Base-by-base conservation (phyloP, 345 rosid species). In the Lepidium sativum region DNA sequence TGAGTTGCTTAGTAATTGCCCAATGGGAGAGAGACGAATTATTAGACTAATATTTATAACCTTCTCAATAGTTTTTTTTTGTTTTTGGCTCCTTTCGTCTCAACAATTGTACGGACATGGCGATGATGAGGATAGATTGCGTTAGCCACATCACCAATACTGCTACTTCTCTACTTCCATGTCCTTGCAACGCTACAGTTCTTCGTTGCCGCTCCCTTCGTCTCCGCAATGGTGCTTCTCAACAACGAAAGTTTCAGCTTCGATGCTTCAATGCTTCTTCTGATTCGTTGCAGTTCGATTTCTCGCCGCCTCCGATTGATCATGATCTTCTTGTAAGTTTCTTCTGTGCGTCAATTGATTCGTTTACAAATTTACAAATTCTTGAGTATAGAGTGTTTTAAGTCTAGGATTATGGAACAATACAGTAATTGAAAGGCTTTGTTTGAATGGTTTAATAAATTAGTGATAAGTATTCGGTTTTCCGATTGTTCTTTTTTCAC, bases 291-390 rank as follows among this genome's bases (percentile, higher is more conserved):
- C 83, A 82, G 34, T 85, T 86, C 31, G 89, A 91, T 63, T 74
- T 84, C 67, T 79, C 97, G 0, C 97, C 97, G 71, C 96, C 97
- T 0, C 97, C 91, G 0, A 84, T 91, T 50, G 97, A 91, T 62
- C 96, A 81, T 68, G 97, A 91, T 69, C 73, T 86, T 56, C 77
- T 69, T 33, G 97, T 91, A 71, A 78, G 76, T 15, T 48, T 44
- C 57, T 29, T 61, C 29, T 42, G 3, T 27, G 5, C 33, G 21
- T 20, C 21, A 20, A 20, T 20, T 20, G 21, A 18, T 16, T 35
- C 35, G 10, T 23, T 66, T 57, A 0, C 40, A 9, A 33, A 38
- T 9, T 31, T 16, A 34, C 14, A 37, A 6, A 20, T 33, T 9
- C 9, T 6, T 14, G 9, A 31, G 8, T 42, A 15, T 16, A 2